These are phyloP conservation scores for Scytalidium lignicola DNA, from an alignment of 2,329 filamentous ascomycete species.

Conservation along the genomic window DNA sequence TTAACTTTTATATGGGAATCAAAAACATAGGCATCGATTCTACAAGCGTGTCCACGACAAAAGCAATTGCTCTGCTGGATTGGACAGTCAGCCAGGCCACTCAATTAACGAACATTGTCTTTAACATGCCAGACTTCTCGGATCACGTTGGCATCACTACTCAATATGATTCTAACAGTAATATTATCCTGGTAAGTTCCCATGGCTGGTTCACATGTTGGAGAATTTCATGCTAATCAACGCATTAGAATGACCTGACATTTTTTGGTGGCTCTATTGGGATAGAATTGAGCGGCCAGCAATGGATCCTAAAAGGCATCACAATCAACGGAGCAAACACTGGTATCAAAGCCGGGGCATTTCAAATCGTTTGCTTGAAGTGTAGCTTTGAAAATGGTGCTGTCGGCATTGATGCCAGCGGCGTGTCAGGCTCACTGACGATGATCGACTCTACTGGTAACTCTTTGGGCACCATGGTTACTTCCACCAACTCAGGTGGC, in stretches of 20 bases:
- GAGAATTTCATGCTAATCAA: background rate
- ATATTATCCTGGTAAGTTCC: background rate
- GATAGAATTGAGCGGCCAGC: slow-evolving; percentile 57
- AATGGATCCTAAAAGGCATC: slow-evolving; percentile 53
- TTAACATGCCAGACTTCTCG: slow-evolving; percentile 26
- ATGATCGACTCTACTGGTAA: slow-evolving; percentile 1
- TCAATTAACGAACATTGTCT: slow-evolving; percentile 26
- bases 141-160: slow-evolving; percentile 20
- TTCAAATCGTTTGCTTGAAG: background rate
- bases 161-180: slow-evolving; percentile 1
- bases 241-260: slow-evolving; percentile 44
- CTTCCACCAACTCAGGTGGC: background rate
- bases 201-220: background rate
- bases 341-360: background rate
- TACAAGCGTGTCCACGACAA: slow-evolving; percentile 14
- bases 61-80: slow-evolving; percentile 24
- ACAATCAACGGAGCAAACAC: slow-evolving; percentile 23
- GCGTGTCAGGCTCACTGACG: background rate
- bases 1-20: slow-evolving; percentile 27
- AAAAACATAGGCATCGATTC: slow-evolving; percentile 29
- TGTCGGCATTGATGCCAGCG: background rate
- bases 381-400: background rate
- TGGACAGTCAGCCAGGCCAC: slow-evolving; percentile 30
- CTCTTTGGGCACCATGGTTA: background rate
- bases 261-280: slow-evolving; percentile 58